Evolutionary conservation across 768 basidiomycete genomes (phyloP), one percentile per base, ranked within the genome.

Genomic region (Podaxis carcinomalis): DNA sequence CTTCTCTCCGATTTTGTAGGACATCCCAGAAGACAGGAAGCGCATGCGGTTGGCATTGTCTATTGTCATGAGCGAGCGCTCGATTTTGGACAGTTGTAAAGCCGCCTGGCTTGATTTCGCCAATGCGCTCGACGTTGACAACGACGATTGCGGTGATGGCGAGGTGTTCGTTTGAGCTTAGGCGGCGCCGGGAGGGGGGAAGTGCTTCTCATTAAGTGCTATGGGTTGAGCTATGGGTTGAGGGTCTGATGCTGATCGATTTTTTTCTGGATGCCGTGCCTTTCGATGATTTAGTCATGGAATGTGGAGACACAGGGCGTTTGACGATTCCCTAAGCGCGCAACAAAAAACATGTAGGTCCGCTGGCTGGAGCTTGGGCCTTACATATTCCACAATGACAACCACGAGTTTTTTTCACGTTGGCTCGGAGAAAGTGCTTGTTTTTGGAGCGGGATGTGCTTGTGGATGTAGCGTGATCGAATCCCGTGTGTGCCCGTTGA

Each of bases 11-110:
- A 27, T 59, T 50, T 50, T 66, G 19, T 62, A 84, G 84, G 70
- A 63, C 27, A 67, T 80, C 44, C 74, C 78, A 21, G 64, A 63
- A 2, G 63, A 67, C 32, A 73, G 73, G 72, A 61, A 57, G 11
- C 78, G 80, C 21, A 82, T 82, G 23, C 74, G 74, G 58, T 62
- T 77, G 47, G 83, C 80, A 16, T 63, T 87, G 36, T 70, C 74
- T 5, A 63, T 84, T 54, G 77, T 78, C 47, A 72, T 85, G 63
- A 75, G 75, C 4, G 85, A 86, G 63, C 67, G 71, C 36, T 83
- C 85, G 3, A 72, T 87, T 40, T 70, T 87, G 62, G 78, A 85
- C 58, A 78, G 79, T 61, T 85, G 85, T 64, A 69, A 72, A 58
- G 61, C 52, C 25, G 51, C 73, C 76, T 46, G 64, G 69, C 32